A percentile compares a stretch with the other conserved stretches of the same genome.
Conservation (phyloP, 2,329 filamentous ascomycete species). For the Grosmannia huntii region DNA sequence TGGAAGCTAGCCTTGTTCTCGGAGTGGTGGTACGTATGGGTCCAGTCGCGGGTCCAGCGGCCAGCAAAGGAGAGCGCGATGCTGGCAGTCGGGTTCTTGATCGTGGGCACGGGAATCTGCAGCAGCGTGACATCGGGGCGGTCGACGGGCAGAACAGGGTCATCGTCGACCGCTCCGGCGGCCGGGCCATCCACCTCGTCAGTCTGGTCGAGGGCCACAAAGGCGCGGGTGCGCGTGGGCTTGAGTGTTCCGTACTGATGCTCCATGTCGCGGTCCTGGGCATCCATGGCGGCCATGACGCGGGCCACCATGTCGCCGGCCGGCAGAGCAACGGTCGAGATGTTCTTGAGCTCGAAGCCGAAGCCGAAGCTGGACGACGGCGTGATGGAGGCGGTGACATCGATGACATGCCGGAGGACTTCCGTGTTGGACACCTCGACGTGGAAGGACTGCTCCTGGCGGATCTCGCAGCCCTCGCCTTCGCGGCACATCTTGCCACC, state of each 20-base stretch:
- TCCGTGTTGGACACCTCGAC: constrained; percentile 9
- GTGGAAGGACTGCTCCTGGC: constrained; percentile 1
- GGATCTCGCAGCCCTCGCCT: constrained; percentile 8
- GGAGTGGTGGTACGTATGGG: constrained; percentile 5
- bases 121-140: not conserved
- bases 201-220: not conserved
- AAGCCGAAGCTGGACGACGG: constrained; percentile 1
- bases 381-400: not conserved
- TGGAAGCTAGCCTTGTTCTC: constrained; percentile 5
- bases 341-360: not conserved
- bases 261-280: not conserved
- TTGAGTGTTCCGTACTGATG: not conserved
- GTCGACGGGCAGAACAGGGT: not conserved
- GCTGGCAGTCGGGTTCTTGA: not conserved
- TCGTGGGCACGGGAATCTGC: not conserved
- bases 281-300: not conserved
- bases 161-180: not conserved
- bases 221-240: not conserved
- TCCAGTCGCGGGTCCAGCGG: constrained; percentile 9
- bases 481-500: constrained; percentile 7
- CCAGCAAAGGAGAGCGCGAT: constrained; percentile 1
- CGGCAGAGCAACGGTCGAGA: not conserved
- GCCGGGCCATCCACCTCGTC: not conserved
- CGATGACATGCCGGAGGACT: constrained; percentile 7
- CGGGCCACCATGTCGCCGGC: not conserved